Percentiles rank a stretch among this genome's conserved stretches.
Conservation (phyloP, 371 early-diverging fungal genomes). For the Thermomucor indicae-seudaticae region DNA sequence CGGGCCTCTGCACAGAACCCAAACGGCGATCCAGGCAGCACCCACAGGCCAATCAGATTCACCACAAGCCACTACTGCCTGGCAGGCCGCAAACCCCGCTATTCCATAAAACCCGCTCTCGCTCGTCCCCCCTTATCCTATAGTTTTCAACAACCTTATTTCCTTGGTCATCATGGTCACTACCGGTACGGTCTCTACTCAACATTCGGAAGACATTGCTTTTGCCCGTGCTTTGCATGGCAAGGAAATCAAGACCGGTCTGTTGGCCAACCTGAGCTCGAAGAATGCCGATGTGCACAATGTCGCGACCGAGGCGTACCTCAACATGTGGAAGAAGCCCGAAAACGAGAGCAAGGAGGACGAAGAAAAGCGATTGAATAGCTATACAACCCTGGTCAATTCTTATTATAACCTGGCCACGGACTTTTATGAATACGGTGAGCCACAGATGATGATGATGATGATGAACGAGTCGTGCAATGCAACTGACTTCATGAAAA, state of each 20-base stretch:
- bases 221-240: slow-evolving; percentile 51
- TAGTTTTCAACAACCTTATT: too few relatives aligned
- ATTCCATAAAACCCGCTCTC: too few relatives aligned
- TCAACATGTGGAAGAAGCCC: slow-evolving; percentile 60
- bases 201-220: slow-evolving; percentile 47
- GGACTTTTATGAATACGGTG: slow-evolving; percentile 65
- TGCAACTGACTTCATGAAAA: not conserved
- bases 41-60: too few relatives aligned
- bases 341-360: slow-evolving; percentile 43
- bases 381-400: slow-evolving; percentile 73
- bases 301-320: slow-evolving; percentile 55
- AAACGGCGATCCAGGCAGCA: too few relatives aligned
- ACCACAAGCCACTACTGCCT: too few relatives aligned
- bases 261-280: slow-evolving; percentile 44
- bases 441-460: not conserved
- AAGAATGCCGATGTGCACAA: slow-evolving; percentile 56
- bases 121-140: too few relatives aligned
- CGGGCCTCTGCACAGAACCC: too few relatives aligned
- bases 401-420: slow-evolving; percentile 81
- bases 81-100: too few relatives aligned
- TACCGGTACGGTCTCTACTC: slow-evolving; percentile 28
- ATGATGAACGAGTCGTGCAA: too few relatives aligned
- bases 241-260: slow-evolving; percentile 39
- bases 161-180: slow-evolving; percentile 16
- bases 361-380: slow-evolving; percentile 47